Evolutionary conservation across 345 rosid genomes (phyloP), one percentile per base, ranked within the genome.

Genomic region (Hevea brasiliensis): DNA sequence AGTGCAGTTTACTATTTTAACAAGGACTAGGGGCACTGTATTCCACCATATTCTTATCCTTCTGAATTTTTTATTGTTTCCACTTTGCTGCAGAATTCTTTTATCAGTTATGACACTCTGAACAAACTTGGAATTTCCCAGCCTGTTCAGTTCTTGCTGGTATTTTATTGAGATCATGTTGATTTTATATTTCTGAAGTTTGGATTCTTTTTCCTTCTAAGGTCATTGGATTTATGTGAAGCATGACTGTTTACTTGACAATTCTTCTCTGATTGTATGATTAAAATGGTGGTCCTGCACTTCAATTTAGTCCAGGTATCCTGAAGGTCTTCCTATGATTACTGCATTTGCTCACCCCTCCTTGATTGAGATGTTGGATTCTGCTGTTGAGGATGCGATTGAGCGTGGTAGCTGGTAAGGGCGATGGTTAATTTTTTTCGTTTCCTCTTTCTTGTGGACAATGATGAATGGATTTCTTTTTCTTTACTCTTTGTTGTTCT

Each of bases 101-200:
- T 81, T 81, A 81, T 94, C 74, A 78, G 81, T 67, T 92, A 92
- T 68, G 95, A 92, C 21, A 81, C 90, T 47, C 72, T 94, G 87
- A 87, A 85, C 71, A 94, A 92, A 68, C 97, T 94, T 76, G 97
- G 98, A 37, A 92, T 94, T 80, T 82, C 91, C 63, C 96, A 92
- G 81, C 91, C 97, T 70, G 82, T 88, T 61, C 97, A 88, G 85
- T 92, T 84, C 84, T 82, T 94, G 83, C 97, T 90, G 98, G 98
- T 92, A 85, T 77, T 75, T 55, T 78, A 58, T 77, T 70, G 72
- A 21, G 24, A 45, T 72, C 64, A 21, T 27, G 54, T 71, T 80
- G 56, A 44, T 7, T 7, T 71, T n/a, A 10, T 67, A n/a, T 69
- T 41, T 44, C 50, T 62, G 63, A 75, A 72, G 61, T 74, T 41